These are phyloP conservation scores for Dioszegia aurantiaca DNA, from an alignment of 768 basidiomycete species.

Conservation along the genomic window DNA sequence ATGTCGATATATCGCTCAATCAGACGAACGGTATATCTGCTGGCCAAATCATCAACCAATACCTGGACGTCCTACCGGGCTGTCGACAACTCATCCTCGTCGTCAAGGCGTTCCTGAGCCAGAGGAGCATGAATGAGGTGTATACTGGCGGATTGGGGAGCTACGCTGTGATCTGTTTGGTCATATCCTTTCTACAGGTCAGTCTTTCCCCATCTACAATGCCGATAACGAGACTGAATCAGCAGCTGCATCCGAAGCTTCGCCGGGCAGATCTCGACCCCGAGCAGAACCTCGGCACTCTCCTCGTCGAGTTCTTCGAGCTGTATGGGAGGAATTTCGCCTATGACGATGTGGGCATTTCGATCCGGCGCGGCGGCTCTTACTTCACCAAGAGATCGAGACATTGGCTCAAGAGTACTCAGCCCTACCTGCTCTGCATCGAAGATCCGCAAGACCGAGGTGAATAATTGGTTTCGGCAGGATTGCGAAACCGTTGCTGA, in stretches of 20 bases:
- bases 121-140: conserved; percentile 96
- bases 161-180: conserved; percentile 89
- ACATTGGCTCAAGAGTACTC: conserved; percentile 67
- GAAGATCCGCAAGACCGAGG: conserved; percentile 90
- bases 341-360: conserved; percentile 84
- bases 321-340: conserved; percentile 90
- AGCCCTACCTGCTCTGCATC: conserved; percentile 64
- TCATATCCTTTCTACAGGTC: conserved; percentile 87
- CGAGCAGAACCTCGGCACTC: conserved; percentile 81
- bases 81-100: conserved; percentile 80
- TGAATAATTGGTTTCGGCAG: conserved; percentile 56
- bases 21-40: conserved; percentile 79
- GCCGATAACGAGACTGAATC: conserved; percentile 3
- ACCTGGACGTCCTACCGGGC: conserved; percentile 71
- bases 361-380: conserved; percentile 77
- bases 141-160: conserved; percentile 91
- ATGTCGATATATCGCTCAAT: conserved; percentile 92
- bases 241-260: conserved; percentile 88
- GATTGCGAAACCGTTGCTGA: neutral
- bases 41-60: conserved; percentile 74
- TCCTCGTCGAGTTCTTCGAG: conserved; percentile 96
- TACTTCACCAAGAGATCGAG: conserved; percentile 79
- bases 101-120: conserved; percentile 83
- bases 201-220: conserved; percentile 18
- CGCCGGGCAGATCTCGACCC: conserved; percentile 82